Conservation (phyloP, 1,139 yeast genomes). For the Magnusiomyces paraingens region DNA sequence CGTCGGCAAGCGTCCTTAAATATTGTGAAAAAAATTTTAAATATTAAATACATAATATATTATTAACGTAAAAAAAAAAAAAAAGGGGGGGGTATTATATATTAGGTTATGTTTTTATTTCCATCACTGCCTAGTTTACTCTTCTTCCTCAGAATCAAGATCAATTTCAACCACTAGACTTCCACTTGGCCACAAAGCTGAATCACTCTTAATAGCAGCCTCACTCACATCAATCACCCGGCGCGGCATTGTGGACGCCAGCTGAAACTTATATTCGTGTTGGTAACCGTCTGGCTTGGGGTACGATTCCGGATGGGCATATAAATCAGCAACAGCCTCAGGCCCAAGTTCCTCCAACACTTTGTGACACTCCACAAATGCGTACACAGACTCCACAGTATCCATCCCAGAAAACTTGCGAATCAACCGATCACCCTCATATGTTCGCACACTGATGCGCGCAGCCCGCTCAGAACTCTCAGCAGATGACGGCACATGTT, state of each 20-base stretch:
- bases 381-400: slow-evolving; percentile 56
- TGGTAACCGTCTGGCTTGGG: slow-evolving; percentile 37
- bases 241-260: slow-evolving; percentile 55
- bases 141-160: slow-evolving; percentile 33
- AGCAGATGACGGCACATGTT: background rate
- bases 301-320: background rate
- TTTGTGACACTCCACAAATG: slow-evolving; percentile 47
- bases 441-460: slow-evolving; percentile 45
- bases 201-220: slow-evolving; percentile 37
- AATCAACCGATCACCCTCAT: slow-evolving; percentile 57
- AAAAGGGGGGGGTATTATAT: no score
- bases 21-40: background rate
- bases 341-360: slow-evolving; percentile 18
- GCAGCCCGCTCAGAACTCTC: slow-evolving; percentile 21
- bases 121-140: slow-evolving; percentile 20
- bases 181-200: slow-evolving; percentile 53
- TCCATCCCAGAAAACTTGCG: slow-evolving; percentile 46
- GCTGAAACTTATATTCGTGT: slow-evolving; percentile 42
- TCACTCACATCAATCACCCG: slow-evolving; percentile 34
- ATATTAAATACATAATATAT: no score
- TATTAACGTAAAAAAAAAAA: no score
- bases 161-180: slow-evolving; percentile 45
- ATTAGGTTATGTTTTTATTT: background rate
- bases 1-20: slow-evolving; percentile 15
- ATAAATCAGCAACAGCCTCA: background rate